phyloP scores from a whole-genome alignment of 495 filamentous ascomycete genomes.

The Penicillium macrosclerotiorum region DNA sequence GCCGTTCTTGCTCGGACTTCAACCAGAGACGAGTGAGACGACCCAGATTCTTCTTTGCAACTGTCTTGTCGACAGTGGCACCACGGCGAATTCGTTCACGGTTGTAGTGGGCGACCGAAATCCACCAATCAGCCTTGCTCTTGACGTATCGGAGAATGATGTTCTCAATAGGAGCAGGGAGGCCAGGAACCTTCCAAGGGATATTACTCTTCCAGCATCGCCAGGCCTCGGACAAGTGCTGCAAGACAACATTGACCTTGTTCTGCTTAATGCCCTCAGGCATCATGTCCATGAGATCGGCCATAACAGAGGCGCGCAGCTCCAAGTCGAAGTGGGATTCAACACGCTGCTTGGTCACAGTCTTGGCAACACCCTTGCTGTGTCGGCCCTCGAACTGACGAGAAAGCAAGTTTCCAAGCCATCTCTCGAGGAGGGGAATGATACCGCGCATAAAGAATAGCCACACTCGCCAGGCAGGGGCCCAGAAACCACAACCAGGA shows the following conservation, averaged over 20 bases:
- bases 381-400: slow-evolving; percentile 98
- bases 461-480: slow-evolving; percentile 98
- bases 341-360: slow-evolving; percentile 97
- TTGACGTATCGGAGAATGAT: slow-evolving; percentile 98
- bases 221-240: slow-evolving; percentile 98
- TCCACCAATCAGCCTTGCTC: slow-evolving; percentile 99
- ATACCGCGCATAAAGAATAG: slow-evolving; percentile 99
- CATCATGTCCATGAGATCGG: slow-evolving; percentile 99
- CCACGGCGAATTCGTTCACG: slow-evolving; percentile 93
- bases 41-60: slow-evolving; percentile 98
- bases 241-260: slow-evolving; percentile 97
- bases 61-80: slow-evolving; percentile 97
- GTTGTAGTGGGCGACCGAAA: slow-evolving; percentile 98
- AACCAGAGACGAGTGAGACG: slow-evolving; percentile 94
- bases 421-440: slow-evolving; percentile 92
- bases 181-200: slow-evolving; percentile 96
- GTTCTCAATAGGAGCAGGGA: slow-evolving; percentile 96
- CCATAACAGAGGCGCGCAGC: slow-evolving; percentile 96
- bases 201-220: slow-evolving; percentile 99
- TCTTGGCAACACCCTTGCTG: slow-evolving; percentile 99
- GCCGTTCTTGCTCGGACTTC: slow-evolving; percentile 96
- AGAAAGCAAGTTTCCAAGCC: slow-evolving; percentile 95
- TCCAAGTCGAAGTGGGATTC: slow-evolving; percentile 99
- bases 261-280: slow-evolving; percentile 99
- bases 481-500: slow-evolving; percentile 99